phyloP scores from a whole-genome alignment of 176 grass and related monocot species.

The Cenchrus purpureus region DNA sequence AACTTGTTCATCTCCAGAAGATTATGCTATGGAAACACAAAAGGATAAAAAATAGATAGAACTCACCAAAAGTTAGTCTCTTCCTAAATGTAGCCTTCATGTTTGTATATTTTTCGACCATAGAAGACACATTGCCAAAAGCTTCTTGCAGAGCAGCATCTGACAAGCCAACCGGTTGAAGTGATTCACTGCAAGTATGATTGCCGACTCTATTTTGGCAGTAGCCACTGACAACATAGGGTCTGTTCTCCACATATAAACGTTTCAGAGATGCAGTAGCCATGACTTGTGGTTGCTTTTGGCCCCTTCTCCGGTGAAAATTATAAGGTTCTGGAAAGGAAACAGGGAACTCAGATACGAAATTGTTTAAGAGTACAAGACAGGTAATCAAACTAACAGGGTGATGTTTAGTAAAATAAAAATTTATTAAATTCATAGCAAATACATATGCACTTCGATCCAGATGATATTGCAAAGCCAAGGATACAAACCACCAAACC shows the following conservation, averaged over 20 bases:
- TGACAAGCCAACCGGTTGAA: constrained; percentile 48
- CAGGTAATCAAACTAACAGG: constrained; percentile 14
- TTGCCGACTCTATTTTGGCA: constrained; percentile 70
- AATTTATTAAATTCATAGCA: constrained; percentile 19
- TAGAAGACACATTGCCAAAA: constrained; percentile 73
- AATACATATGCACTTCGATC: constrained; percentile 10
- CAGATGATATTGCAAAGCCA: constrained; percentile 8
- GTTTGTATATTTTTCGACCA: constrained; percentile 87
- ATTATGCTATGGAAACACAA: constrained; percentile 21
- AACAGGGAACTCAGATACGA: constrained; percentile 39
- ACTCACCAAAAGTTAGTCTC: constrained; percentile 93
- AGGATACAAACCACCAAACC: constrained; percentile 17
- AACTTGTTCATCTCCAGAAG: constrained; percentile 3
- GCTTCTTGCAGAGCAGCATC: constrained; percentile 67
- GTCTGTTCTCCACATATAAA: constrained; percentile 85
- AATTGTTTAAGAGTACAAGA: constrained; percentile 7
- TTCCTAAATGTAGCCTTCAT: constrained; percentile 89
- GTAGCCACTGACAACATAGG: constrained; percentile 88
- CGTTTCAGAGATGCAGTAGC: constrained; percentile 92
- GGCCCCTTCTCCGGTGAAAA: constrained; percentile 79
- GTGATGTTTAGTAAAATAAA: constrained; percentile 34
- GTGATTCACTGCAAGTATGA: constrained; percentile 56
- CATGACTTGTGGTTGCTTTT: constrained; percentile 92
- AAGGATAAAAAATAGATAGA: constrained; percentile 23
- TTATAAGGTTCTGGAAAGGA: constrained; percentile 81